Conservation (phyloP, 2,329 filamentous ascomycete genomes). For the Trichophyton benhamiae region DNA sequence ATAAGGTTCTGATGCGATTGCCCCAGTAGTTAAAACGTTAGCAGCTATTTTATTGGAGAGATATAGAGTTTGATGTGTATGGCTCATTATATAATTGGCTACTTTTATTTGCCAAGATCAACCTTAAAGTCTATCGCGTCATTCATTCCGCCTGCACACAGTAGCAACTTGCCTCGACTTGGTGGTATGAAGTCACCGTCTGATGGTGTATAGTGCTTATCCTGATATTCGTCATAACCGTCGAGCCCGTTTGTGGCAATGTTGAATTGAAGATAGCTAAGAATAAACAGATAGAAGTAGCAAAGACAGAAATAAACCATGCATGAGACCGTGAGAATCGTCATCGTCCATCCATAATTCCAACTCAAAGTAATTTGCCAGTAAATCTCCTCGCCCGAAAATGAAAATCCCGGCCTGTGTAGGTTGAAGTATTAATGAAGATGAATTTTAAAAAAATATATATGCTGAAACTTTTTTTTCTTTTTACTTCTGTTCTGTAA, state of each 20-base stretch:
- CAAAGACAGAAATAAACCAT: background rate
- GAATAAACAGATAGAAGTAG: background rate
- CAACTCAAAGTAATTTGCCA: background rate
- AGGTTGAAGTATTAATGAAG: background rate
- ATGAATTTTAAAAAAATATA: background rate
- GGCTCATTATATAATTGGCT: too few relatives aligned
- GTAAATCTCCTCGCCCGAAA: background rate
- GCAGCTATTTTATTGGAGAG: too few relatives aligned
- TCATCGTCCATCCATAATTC: background rate
- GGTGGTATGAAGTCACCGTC: background rate
- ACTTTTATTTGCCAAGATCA: too few relatives aligned
- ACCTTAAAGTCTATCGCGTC: too few relatives aligned
- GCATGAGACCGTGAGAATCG: background rate
- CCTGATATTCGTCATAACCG: background rate
- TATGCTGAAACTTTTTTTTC: background rate
- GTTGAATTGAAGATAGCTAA: background rate
- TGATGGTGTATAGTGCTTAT: background rate
- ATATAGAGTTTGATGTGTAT: too few relatives aligned
- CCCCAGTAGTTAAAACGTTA: too few relatives aligned
- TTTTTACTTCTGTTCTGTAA: background rate
- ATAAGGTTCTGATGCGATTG: too few relatives aligned
- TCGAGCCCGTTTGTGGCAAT: background rate
- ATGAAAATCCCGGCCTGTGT: background rate
- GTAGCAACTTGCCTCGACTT: background rate
- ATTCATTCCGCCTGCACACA: too few relatives aligned